phyloP scores from a whole-genome alignment of 805 yeast species.

The Wickerhamiella kurtzmanii region DNA sequence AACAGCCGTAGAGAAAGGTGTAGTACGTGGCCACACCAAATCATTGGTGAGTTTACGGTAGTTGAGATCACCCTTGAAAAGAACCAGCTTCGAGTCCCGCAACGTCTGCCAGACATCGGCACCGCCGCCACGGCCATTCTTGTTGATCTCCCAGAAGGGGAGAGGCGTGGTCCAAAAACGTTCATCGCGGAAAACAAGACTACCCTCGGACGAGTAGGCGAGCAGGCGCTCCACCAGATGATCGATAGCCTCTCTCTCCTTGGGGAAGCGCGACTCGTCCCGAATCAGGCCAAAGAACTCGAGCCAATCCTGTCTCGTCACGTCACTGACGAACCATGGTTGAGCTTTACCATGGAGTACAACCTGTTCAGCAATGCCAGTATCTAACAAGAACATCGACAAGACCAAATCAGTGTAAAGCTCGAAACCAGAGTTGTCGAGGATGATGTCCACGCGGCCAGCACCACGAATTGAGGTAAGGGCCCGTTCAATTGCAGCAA shows the following conservation, averaged over 20 bases:
- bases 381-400: conserved; percentile 53
- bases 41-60: conserved; percentile 91
- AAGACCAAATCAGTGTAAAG: conserved; percentile 71
- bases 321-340: conserved; percentile 98
- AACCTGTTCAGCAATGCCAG: conserved; percentile 48
- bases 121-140: conserved; percentile 43
- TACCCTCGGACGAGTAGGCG: conserved; percentile 33
- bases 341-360: conserved; percentile 77
- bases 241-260: conserved; percentile 34
- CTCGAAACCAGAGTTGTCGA: conserved; percentile 94
- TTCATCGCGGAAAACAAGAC: conserved; percentile 40
- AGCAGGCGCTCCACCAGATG: conserved; percentile 35
- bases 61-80: conserved; percentile 92
- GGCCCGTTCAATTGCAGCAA: conserved; percentile 49
- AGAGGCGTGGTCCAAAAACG: conserved; percentile 78
- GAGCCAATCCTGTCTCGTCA: conserved; percentile 68
- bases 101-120: conserved; percentile 48
- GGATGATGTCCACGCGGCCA: conserved; percentile 61
- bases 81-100: conserved; percentile 44
- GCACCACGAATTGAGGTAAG: conserved; percentile 15
- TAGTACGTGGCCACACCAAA: conserved; percentile 71
- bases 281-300: conserved; percentile 43
- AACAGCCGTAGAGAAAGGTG: conserved; percentile 58
- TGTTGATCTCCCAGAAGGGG: conserved; percentile 59
- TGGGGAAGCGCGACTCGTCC: conserved; percentile 38